Percentiles rank a stretch among this genome's conserved stretches.
These are phyloP conservation scores for Aspergillus ochraceus DNA, from an alignment of 2,329 filamentous ascomycete species.

Conservation along the genomic window DNA sequence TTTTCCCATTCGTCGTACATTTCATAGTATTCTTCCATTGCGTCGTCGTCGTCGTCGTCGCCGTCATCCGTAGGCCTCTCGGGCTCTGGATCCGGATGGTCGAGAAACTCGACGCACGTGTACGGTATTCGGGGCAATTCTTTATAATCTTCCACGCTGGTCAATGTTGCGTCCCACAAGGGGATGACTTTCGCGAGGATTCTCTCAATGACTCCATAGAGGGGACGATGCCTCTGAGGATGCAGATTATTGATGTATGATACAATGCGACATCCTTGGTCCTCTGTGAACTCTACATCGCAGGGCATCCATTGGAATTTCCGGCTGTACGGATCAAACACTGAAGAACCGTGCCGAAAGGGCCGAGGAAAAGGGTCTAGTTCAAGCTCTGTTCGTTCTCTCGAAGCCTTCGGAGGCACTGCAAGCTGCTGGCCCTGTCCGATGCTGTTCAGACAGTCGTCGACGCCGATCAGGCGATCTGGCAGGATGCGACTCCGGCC, in stretches of 20 bases:
- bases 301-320: slow-evolving; percentile 52
- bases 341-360: too few species aligned
- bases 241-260: slow-evolving; percentile 50
- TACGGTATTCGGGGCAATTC: slow-evolving; percentile 12
- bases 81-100: slow-evolving; percentile 3
- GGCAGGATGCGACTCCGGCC: slow-evolving; percentile 26
- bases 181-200: slow-evolving; percentile 43
- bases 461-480: slow-evolving; percentile 17
- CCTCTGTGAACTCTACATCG: slow-evolving; percentile 31
- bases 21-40: slow-evolving; percentile 5
- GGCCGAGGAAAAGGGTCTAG: too few species aligned
- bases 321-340: slow-evolving; percentile 19
- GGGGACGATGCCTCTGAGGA: slow-evolving; percentile 29
- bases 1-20: not conserved
- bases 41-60: slow-evolving; percentile 5
- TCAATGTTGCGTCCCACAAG: slow-evolving; percentile 45
- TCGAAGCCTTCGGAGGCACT: not conserved
- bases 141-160: not conserved
- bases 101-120: slow-evolving; percentile 4
- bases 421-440: slow-evolving; percentile 17
- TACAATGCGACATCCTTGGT: slow-evolving; percentile 27
- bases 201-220: slow-evolving; percentile 41
- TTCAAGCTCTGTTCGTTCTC: too few species aligned
- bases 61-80: slow-evolving; percentile 4
- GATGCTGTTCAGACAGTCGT: slow-evolving; percentile 24